Base-by-base conservation (phyloP, 2,329 filamentous ascomycete genomes). In the Scleromitrula shiraiana region DNA sequence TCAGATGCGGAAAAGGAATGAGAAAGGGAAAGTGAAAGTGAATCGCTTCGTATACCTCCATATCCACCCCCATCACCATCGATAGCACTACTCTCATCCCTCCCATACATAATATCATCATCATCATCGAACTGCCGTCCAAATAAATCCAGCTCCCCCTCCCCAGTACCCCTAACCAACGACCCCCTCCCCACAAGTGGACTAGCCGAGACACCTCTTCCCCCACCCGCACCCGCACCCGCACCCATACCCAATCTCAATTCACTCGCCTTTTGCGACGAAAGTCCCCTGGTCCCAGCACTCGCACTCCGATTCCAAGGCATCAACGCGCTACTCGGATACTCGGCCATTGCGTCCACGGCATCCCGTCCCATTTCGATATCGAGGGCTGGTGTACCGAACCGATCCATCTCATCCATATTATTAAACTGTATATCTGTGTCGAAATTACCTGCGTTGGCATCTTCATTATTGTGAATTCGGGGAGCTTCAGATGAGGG, bases 351-450 rank as follows among this genome's bases (percentile, higher is more conserved):
- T 7, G 78, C 76, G 0, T 77, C 74, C 0, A 72, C 76, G 1
- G 77, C 83, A 35, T 86, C 78, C 65, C 87, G 79, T 17, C 82
- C 85, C 20, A 87, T 65, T 63, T 94, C 88, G 17, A 83, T 64
- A 7, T 76, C 86, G 23, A 29, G n/a, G n/a, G n/a, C 39, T 3
- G 38, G 39, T 12, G 39, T 49, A 19, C 46, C 46, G 9, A 49
- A 32, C 17, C 9, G 30, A 22, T 81, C 64, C 8, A 74, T 75
- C 7, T 45, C 41, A 40, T 67, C 53, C n/a, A n/a, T n/a, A 62
- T 68, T 63, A 0, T 65, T 63, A 15, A 72, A 66, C 17, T 71
- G 64, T n/a, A 65, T 66, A 6, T 68, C 56, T 2, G 65, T n/a
- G n/a, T n/a, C n/a, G n/a, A n/a, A n/a, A n/a, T n/a, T n/a, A n/a